These are phyloP conservation scores for Suaeda aralocaspica DNA, from an alignment of 148 eudicot species.

Conservation along the genomic window DNA sequence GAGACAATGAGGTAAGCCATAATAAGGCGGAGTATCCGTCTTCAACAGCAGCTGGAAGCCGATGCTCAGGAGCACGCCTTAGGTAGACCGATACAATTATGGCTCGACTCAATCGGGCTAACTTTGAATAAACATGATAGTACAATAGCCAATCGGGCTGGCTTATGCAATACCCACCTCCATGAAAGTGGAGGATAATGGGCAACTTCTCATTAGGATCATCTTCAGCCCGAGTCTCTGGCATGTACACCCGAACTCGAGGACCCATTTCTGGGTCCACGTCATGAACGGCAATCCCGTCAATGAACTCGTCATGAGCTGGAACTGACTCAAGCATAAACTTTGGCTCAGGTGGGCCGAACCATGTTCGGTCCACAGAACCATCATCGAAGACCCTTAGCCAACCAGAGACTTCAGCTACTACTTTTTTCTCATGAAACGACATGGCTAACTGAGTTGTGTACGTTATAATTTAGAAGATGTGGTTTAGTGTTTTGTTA, in stretches of 20 bases:
- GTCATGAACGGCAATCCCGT: conserved; percentile 62
- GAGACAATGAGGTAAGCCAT: conserved; percentile 51
- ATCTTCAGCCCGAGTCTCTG: conserved; percentile 28
- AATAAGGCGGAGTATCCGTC: conserved; percentile 52
- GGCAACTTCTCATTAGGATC: conserved; percentile 44
- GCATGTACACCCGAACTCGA: conserved; percentile 56
- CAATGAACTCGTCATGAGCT: conserved; percentile 46
- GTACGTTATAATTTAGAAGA: too few species aligned
- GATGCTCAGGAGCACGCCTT: conserved; percentile 61
- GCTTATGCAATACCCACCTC: conserved; percentile 83
- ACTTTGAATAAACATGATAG: conserved; percentile 48
- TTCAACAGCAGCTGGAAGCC: conserved; percentile 66
- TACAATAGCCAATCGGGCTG: conserved; percentile 75
- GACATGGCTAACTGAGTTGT: conserved; percentile 24
- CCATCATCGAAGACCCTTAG: conserved; percentile 65
- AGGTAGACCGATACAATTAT: conserved; percentile 60
- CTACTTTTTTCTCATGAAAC: conserved; percentile 31
- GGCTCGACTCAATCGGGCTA: conserved; percentile 40
- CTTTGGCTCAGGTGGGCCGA: conserved; percentile 60
- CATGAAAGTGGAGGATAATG: conserved; percentile 63
- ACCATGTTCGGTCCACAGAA: conserved; percentile 73
- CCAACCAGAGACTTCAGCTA: conserved; percentile 83
- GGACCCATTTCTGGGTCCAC: conserved; percentile 24
- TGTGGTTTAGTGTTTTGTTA: too few species aligned
- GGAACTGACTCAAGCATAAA: conserved; percentile 62